phyloP scores from a whole-genome alignment of 345 rosid genomes.

The Clausena lansium region DNA sequence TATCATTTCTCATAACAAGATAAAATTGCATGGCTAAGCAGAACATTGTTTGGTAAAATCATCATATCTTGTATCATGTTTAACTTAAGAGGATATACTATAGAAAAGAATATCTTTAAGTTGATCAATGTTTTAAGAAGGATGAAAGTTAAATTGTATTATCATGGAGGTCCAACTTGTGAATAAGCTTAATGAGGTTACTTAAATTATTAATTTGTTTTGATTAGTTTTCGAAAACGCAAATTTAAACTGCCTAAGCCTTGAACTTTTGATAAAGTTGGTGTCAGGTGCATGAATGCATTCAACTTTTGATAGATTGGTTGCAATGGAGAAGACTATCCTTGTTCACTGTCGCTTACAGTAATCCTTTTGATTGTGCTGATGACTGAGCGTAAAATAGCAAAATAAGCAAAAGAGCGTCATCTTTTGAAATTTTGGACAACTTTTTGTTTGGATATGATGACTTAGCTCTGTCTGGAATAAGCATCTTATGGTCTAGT shows the following conservation, averaged over 20 bases:
- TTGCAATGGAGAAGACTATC: background rate
- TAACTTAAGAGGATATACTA: background rate
- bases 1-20: background rate
- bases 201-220: background rate
- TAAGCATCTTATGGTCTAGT: background rate
- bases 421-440: background rate
- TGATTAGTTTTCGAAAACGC: background rate
- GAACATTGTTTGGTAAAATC: background rate
- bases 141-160: background rate
- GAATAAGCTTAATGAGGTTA: background rate
- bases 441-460: background rate
- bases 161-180: background rate
- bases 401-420: background rate
- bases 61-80: background rate
- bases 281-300: background rate
- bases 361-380: background rate
- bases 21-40: background rate
- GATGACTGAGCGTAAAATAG: background rate
- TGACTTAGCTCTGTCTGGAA: background rate
- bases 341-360: background rate
- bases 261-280: background rate
- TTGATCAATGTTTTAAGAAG: background rate
- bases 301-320: background rate
- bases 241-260: background rate
- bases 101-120: background rate